Percentiles rank a stretch among this genome's conserved stretches.
These are phyloP conservation scores for Solanum habrochaites DNA, from an alignment of 257 asterid genomes.

Conservation along the genomic window DNA sequence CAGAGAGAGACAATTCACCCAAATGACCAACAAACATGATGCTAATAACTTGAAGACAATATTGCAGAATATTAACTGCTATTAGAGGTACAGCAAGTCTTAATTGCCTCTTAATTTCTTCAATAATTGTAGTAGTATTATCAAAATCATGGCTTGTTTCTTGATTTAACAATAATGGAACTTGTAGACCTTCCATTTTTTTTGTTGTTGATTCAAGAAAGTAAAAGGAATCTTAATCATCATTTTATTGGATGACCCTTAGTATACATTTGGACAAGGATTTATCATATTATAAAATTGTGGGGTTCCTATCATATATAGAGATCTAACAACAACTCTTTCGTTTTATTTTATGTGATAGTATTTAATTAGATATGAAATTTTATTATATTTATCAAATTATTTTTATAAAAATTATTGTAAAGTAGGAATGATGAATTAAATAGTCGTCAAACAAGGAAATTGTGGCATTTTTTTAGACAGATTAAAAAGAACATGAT, in stretches of 20 bases:
- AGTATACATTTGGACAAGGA: not conserved
- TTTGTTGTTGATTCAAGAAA: not conserved
- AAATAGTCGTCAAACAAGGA: not conserved
- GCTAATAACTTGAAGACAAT: constrained; percentile 43
- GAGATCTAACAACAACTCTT: not conserved
- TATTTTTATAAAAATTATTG: not conserved
- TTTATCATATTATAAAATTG: not conserved
- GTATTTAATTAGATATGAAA: rapidly evolving
- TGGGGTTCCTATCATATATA: not conserved
- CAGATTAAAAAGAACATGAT: not conserved
- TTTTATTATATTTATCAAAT: not conserved
- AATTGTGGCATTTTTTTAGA: not conserved
- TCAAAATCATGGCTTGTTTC: not conserved
- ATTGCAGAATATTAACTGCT: constrained; percentile 43
- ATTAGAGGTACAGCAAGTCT: constrained; percentile 47
- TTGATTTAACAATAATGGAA: constrained; percentile 7
- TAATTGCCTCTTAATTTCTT: constrained; percentile 40
- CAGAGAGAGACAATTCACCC: constrained; percentile 43
- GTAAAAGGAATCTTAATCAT: not conserved
- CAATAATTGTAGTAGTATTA: not conserved
- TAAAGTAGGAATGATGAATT: not conserved
- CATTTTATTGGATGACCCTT: not conserved
- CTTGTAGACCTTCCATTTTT: constrained; percentile 6
- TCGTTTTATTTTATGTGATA: not conserved
- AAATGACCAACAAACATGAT: constrained; percentile 67